Percentiles rank a stretch among this genome's conserved stretches.
Evolutionary conservation across 305 asterid genomes (phyloP).

Genomic region (Striga hermonthica): DNA sequence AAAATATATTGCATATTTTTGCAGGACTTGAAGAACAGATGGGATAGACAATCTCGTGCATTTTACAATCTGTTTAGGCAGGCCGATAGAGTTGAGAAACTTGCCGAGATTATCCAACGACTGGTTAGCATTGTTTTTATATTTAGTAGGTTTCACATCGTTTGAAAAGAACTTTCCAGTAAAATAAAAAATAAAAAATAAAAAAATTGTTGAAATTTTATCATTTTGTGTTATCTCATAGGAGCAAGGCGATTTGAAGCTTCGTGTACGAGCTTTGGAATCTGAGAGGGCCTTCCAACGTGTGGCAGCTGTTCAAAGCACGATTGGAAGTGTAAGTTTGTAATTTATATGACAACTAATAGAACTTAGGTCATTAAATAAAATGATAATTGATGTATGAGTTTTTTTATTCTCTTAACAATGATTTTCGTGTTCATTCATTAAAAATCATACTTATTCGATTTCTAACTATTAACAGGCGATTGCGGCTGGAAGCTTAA

Average conservation of each 20-base stretch:
- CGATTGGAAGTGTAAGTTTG: slow-evolving; percentile 76
- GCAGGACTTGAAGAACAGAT: slow-evolving; percentile 84
- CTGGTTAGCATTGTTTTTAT: slow-evolving; percentile 45
- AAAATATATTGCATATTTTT: slow-evolving; percentile 21
- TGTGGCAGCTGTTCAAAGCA: slow-evolving; percentile 83
- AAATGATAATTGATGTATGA: too few relatives aligned
- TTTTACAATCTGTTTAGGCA: slow-evolving; percentile 88
- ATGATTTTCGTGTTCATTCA: not conserved
- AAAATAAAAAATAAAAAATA: slow-evolving; percentile 2
- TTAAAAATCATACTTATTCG: not conserved
- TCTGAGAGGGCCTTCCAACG: slow-evolving; percentile 96
- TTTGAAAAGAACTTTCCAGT: not conserved
- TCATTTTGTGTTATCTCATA: slow-evolving; percentile 25
- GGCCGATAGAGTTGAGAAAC: slow-evolving; percentile 94
- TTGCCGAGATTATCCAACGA: slow-evolving; percentile 77
- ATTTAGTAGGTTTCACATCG: not conserved
- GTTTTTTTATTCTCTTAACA: too few relatives aligned
- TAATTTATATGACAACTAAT: not conserved
- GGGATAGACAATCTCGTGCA: slow-evolving; percentile 87
- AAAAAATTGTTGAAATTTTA: not conserved
- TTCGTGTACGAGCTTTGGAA: slow-evolving; percentile 91
- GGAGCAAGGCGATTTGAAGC: slow-evolving; percentile 99
- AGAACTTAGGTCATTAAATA: too few relatives aligned
- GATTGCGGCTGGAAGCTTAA: slow-evolving; percentile 94
- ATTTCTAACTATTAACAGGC: slow-evolving; percentile 32